phyloP scores from a whole-genome alignment of 164 flowering plant genomes.

The Macadamia tetraphylla region DNA sequence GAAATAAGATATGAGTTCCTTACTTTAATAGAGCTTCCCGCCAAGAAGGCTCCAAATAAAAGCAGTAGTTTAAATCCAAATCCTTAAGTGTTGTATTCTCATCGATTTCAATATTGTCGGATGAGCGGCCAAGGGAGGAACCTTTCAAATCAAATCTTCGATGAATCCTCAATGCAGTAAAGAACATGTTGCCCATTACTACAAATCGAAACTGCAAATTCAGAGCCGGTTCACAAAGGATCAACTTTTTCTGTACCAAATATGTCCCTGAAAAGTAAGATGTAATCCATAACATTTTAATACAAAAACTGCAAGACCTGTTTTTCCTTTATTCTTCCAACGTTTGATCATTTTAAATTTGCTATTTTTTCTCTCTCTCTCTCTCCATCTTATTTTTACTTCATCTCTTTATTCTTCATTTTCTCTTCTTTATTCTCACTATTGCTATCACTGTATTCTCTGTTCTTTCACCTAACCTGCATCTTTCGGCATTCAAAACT shows the following conservation, averaged over 20 bases:
- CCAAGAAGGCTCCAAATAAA: constrained; percentile 97
- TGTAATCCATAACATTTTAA: no score
- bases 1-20: constrained; percentile 18
- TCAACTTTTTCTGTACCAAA: constrained; percentile 4
- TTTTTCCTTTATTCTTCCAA: no score
- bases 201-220: constrained; percentile 90
- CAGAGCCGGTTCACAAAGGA: constrained; percentile 9
- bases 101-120: constrained; percentile 93
- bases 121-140: constrained; percentile 89
- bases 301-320: no score
- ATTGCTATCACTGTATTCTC: no score
- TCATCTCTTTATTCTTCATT: no score
- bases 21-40: constrained; percentile 71
- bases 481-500: no score
- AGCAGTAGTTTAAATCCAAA: constrained; percentile 83
- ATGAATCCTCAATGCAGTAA: constrained; percentile 92
- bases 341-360: no score
- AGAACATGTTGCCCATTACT: constrained; percentile 99
- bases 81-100: constrained; percentile 94
- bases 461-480: no score
- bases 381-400: no score
- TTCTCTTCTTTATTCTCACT: no score
- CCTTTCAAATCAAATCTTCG: constrained; percentile 97
- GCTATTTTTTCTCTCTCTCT: no score
- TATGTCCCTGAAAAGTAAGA: neutral